These are phyloP conservation scores for Sarocladium kiliense DNA, from an alignment of 2,329 filamentous ascomycete species.

Conservation along the genomic window DNA sequence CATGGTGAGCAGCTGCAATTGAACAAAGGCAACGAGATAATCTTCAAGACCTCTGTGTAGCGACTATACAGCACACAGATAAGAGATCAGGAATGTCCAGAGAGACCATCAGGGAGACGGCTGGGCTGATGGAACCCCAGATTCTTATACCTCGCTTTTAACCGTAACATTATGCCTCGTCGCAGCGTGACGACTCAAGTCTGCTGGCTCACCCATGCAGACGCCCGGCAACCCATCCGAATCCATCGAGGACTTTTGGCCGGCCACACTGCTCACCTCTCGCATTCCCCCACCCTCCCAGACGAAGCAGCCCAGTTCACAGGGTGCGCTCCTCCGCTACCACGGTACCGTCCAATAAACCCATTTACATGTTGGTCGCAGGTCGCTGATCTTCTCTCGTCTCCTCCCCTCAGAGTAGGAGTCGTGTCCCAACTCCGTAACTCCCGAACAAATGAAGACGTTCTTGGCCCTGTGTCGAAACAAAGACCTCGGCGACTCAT, in stretches of 20 bases:
- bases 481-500: too few relatives aligned
- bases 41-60: too few relatives aligned
- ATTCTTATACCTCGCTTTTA: background rate
- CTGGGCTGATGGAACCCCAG: too few relatives aligned
- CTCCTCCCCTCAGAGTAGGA: too few relatives aligned
- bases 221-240: background rate
- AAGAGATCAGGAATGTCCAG: background rate
- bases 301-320: background rate
- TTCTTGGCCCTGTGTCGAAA: too few relatives aligned
- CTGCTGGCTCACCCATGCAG: background rate
- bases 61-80: too few relatives aligned
- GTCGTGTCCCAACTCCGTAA: too few relatives aligned
- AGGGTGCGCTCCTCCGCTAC: too few relatives aligned
- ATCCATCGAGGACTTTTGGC: background rate
- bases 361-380: background rate
- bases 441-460: too few relatives aligned
- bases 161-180: background rate
- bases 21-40: too few relatives aligned
- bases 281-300: background rate
- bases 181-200: too few relatives aligned
- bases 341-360: background rate
- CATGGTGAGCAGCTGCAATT: background rate
- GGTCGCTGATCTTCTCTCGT: background rate
- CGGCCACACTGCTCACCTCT: background rate
- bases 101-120: background rate